Evolutionary conservation across 2,329 filamentous ascomycete genomes (phyloP).

Genomic region (Alternaria sp.): DNA sequence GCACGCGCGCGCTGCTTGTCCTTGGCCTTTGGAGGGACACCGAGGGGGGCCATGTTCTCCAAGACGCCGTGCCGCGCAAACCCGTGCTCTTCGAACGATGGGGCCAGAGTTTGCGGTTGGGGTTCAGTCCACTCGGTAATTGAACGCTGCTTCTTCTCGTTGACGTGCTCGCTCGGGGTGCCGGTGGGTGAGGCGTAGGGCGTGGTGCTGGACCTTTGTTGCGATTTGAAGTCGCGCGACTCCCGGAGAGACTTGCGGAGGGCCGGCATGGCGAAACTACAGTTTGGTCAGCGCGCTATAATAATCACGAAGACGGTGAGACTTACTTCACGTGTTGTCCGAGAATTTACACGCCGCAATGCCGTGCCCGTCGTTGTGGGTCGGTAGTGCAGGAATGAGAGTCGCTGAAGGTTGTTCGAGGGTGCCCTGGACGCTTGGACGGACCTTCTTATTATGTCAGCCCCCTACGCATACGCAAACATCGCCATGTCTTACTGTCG

Average conservation of each 20-base stretch:
- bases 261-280: constrained; percentile 47
- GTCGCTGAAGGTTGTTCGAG: constrained; percentile 30
- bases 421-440: constrained; percentile 23
- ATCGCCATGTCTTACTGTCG: constrained; percentile 7
- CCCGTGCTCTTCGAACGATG: constrained; percentile 80
- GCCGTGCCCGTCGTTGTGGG: constrained; percentile 37
- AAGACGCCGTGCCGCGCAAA: constrained; percentile 77
- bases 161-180: constrained; percentile 34
- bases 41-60: constrained; percentile 83
- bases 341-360: constrained; percentile 31
- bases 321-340: constrained; percentile 43
- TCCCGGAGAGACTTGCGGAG: constrained; percentile 45
- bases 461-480: constrained; percentile 20
- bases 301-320: constrained; percentile 14
- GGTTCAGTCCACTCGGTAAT: constrained; percentile 65
- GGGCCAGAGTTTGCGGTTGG: constrained; percentile 57
- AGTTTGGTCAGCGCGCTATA: constrained; percentile 40
- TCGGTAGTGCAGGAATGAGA: constrained; percentile 33
- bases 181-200: constrained; percentile 41
- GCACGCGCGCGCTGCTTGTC: constrained; percentile 62
- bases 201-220: constrained; percentile 44
- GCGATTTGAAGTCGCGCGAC: constrained; percentile 26
- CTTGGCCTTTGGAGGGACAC: constrained; percentile 69
- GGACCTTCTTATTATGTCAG: constrained; percentile 25
- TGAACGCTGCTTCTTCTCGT: constrained; percentile 45